Evolutionary conservation across 1,284 basidiomycete genomes (phyloP), one percentile per base, ranked within the genome.

Genomic region (Heterobasidion parviporum): DNA sequence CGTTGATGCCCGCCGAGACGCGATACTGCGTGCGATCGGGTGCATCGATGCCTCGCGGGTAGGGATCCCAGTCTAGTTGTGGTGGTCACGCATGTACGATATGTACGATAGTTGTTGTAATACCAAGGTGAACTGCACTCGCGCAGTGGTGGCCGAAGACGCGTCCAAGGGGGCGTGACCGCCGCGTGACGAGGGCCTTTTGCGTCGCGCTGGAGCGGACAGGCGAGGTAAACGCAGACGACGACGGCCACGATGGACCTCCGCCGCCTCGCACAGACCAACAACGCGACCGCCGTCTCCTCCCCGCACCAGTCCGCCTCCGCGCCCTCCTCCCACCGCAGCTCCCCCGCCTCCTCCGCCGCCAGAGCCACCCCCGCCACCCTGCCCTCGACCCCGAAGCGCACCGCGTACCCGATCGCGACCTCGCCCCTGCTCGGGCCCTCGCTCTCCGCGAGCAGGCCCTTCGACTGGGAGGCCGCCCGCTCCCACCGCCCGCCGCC

Each of bases 391-490:
- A 50, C 49, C 9, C 49, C 49, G 26, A 33, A 33, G 8, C 61
- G 60, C 46, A 59, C 58, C 10, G 59, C 62, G 38, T 69, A 70
- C 50, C 12, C 12, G 15, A 60, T 62, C 55, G 62, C 16, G 54
- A 62, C 55, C 59, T 87, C 77, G 34, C 86, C 76, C 6, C 82
- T 77, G 52, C 69, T 76, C 1, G 81, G 82, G 0, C 81, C 85
- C 1, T 90, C 87, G 1, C 74, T 85, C 46, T 88, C 86, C 12
- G 83, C 84, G 0, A 83, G 84, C 10, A 69, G 77, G 9, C 85
- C 87, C 0, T 90, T 92, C 64, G 89, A 92, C 71, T 92, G 89
- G 89, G 85, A 87, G 45, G 89, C 89, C 0, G 89, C 82, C 8
- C 74, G 83, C 18, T 76, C 79, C 1, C 74, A 77, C 54, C 76